Base-by-base conservation (phyloP, 1,284 basidiomycete species). In the Ceratobasidium sp. region DNA sequence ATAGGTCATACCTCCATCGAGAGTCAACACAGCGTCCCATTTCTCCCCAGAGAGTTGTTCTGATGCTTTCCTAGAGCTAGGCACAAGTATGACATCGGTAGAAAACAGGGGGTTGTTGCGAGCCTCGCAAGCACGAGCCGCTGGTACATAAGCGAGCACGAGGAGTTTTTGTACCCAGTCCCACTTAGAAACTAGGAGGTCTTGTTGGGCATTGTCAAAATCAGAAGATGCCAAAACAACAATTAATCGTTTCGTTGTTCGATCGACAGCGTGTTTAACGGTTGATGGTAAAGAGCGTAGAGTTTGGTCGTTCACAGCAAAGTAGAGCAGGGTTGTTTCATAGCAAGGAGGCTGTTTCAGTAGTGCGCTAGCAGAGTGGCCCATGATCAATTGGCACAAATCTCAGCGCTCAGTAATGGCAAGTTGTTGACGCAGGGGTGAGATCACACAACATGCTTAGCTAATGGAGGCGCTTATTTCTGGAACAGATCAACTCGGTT, bases 51-150 rank as follows among this genome's bases (percentile, higher is more conserved):
- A 73, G 17, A 73, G 50, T 53, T 73, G 71, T 24, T 62, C 9
- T 8, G 59, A 45, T 29, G 71, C 71, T 31, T 50, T 31, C 22
- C 7, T 53, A n/a, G 71, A 33, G 36, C 33, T 53, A 63, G 59
- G 50, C 33, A 73, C 71, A 47, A 73, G 33, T 51, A 73, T 63
- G 59, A 73, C 71, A 29, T 73, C 71, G 27, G 59, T 62, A 33
- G 27, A 62, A 41, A 73, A 73, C 41, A 73, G 71, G 7, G 57
- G 71, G 29, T 73, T 47, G 17, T 73, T 48, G 6, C 71, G 71
- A 29, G 47, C 57, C 31, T 62, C 29, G 24, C 57, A 31, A 11
- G 48, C 48, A 14, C 41, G 47, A 51, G 71, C 71, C 24, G 71
- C 71, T 14, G 71, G 71, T 17, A 73, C 57, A 36, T 73, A 73